These are phyloP conservation scores for Rhizophagus clarus DNA, from an alignment of 192 early-diverging fungal genomes.

Conservation along the genomic window DNA sequence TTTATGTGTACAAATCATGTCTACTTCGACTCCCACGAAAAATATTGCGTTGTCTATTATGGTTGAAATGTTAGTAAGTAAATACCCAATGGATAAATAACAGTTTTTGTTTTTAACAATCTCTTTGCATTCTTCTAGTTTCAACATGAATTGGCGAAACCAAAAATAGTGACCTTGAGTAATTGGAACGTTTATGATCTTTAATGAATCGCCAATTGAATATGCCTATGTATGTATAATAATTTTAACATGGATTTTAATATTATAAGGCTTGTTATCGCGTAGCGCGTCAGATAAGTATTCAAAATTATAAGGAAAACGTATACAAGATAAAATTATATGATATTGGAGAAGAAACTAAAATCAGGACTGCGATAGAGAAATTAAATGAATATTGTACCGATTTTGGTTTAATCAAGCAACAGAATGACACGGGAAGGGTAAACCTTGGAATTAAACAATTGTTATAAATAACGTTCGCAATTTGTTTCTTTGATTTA, in stretches of 20 bases:
- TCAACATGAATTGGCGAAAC: neutral
- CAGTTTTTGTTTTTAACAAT: neutral
- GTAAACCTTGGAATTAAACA: neutral
- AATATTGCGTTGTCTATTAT: neutral
- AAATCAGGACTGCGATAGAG: neutral
- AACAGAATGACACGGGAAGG: neutral
- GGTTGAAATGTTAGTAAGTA: neutral
- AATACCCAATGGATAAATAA: too few species aligned
- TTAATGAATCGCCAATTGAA: neutral
- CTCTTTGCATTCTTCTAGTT: neutral
- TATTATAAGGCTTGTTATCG: neutral
- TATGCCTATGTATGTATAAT: slow-evolving; percentile 17
- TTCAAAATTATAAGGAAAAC: neutral
- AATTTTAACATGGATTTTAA: neutral
- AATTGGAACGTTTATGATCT: neutral
- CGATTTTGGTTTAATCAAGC: neutral
- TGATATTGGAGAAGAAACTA: neutral
- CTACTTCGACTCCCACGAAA: neutral
- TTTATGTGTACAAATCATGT: slow-evolving; percentile 6
- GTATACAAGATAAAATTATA: neutral
- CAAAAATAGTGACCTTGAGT: neutral
- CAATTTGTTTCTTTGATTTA: neutral
- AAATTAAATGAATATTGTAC: neutral
- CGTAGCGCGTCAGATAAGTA: neutral
- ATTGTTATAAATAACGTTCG: neutral